phyloP scores from a whole-genome alignment of 1,139 yeast species.

The Pichia sp. region DNA sequence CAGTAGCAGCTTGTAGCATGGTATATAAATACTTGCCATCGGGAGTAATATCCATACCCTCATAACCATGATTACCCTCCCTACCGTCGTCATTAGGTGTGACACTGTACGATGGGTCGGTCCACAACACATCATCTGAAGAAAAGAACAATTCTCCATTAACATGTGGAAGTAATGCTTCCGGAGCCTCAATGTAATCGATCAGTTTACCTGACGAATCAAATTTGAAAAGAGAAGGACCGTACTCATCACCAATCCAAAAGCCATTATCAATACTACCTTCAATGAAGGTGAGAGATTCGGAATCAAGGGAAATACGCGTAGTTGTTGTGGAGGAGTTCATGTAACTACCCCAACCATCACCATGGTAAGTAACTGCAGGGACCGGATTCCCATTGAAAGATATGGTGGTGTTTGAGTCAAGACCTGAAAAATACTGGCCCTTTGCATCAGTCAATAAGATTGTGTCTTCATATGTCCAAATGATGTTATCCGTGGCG shows the following conservation, averaged over 20 bases:
- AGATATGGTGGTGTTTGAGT: constrained; percentile 26
- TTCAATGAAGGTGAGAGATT: constrained; percentile 26
- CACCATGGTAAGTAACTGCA: constrained; percentile 28
- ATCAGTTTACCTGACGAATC: constrained; percentile 25
- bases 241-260: constrained; percentile 33
- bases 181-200: constrained; percentile 29
- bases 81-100: constrained; percentile 30
- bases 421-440: constrained; percentile 27
- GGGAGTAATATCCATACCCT: constrained; percentile 29
- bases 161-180: constrained; percentile 28
- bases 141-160: constrained; percentile 23
- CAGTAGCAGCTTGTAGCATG: constrained; percentile 29
- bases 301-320: constrained; percentile 29
- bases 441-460: constrained; percentile 30
- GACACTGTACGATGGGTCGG: constrained; percentile 19
- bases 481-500: constrained; percentile 23
- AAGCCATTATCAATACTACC: constrained; percentile 31
- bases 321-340: constrained; percentile 22
- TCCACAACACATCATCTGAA: constrained; percentile 27
- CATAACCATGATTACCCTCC: constrained; percentile 30
- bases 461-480: constrained; percentile 29
- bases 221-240: constrained; percentile 30
- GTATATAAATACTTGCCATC: constrained; percentile 29
- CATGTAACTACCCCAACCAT: constrained; percentile 29
- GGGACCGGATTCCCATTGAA: constrained; percentile 28